Conservation (phyloP, 495 filamentous ascomycete genomes). For the Sordaria brevicollis region DNA sequence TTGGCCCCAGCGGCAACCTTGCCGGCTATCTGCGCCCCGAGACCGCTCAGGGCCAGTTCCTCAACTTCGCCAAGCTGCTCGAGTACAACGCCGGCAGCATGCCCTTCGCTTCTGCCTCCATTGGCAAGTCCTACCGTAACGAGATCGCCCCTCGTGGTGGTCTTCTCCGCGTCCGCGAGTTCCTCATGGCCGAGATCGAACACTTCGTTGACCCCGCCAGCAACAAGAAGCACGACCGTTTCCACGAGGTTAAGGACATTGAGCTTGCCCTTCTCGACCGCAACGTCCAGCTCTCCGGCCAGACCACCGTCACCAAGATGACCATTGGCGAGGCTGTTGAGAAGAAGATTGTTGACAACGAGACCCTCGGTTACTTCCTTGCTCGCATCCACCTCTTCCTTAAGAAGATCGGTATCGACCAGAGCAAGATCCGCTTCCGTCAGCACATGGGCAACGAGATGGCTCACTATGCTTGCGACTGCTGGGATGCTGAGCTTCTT, state of each 20-base stretch:
- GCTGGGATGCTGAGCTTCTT: constrained; percentile 74
- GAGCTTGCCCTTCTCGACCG: constrained; percentile 61
- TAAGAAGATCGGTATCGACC: constrained; percentile 57
- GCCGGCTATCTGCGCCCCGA: constrained; percentile 60
- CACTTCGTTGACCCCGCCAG: constrained; percentile 64
- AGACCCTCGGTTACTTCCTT: constrained; percentile 82
- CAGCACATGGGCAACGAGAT: constrained; percentile 76
- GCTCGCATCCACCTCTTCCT: constrained; percentile 70
- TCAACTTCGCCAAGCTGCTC: constrained; percentile 66
- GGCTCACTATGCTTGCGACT: constrained; percentile 76
- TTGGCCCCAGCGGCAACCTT: constrained; percentile 52
- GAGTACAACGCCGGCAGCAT: constrained; percentile 65
- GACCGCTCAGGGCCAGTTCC: constrained; percentile 67
- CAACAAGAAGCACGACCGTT: constrained; percentile 63
- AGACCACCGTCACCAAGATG: constrained; percentile 49
- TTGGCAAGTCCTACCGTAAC: constrained; percentile 72
- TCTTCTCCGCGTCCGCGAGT: constrained; percentile 69
- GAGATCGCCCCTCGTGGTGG: constrained; percentile 68
- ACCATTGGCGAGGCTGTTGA: constrained; percentile 64
- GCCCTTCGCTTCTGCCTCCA: constrained; percentile 69
- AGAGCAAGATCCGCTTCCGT: constrained; percentile 65
- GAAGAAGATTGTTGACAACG: constrained; percentile 62
- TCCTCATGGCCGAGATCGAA: constrained; percentile 77
- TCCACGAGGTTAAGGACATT: constrained; percentile 54
- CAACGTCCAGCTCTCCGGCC: constrained; percentile 58